phyloP scores from a whole-genome alignment of 1,284 basidiomycete species.

The Stereum hirsutum region DNA sequence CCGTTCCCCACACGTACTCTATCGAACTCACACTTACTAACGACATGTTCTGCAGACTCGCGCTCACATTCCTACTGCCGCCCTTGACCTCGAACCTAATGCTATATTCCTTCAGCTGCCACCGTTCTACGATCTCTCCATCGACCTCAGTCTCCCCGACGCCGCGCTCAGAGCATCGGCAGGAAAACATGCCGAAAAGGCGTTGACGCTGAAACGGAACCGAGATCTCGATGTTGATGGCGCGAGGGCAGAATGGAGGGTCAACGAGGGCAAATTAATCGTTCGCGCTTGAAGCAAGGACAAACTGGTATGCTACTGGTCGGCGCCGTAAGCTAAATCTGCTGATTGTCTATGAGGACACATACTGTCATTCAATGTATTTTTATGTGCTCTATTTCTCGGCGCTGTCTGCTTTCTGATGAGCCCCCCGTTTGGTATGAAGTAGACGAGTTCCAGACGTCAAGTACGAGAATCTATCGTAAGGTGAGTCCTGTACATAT shows the following conservation, averaged over 20 bases:
- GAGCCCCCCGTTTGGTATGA: too few relatives aligned
- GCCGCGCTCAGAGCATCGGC: conserved; percentile 26
- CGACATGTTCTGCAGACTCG: too few relatives aligned
- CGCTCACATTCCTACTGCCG: conserved; percentile 30
- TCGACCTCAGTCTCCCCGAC: conserved; percentile 44
- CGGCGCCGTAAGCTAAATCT: too few relatives aligned
- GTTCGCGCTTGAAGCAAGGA: conserved; percentile 21
- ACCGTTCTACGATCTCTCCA: conserved; percentile 35
- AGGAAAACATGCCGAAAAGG: conserved; percentile 12
- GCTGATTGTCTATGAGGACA: too few relatives aligned
- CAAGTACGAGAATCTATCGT: too few relatives aligned
- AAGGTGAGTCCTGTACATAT: too few relatives aligned
- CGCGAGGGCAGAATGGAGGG: conserved; percentile 56
- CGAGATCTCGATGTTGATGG: conserved; percentile 48
- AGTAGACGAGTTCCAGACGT: too few relatives aligned
- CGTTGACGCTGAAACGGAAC: conserved; percentile 42
- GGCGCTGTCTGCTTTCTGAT: too few relatives aligned
- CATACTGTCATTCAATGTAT: too few relatives aligned
- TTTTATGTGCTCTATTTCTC: too few relatives aligned
- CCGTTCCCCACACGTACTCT: too few relatives aligned
- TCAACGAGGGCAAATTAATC: conserved; percentile 38
- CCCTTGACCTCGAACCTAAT: conserved; percentile 52
- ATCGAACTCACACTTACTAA: too few relatives aligned
- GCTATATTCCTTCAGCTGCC: conserved; percentile 45
- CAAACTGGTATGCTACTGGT: not conserved